Percentiles rank a stretch among this genome's conserved stretches.
These are phyloP conservation scores for Coelastrella sp. DNA, from an alignment of 139 green algal species.

Conservation along the genomic window DNA sequence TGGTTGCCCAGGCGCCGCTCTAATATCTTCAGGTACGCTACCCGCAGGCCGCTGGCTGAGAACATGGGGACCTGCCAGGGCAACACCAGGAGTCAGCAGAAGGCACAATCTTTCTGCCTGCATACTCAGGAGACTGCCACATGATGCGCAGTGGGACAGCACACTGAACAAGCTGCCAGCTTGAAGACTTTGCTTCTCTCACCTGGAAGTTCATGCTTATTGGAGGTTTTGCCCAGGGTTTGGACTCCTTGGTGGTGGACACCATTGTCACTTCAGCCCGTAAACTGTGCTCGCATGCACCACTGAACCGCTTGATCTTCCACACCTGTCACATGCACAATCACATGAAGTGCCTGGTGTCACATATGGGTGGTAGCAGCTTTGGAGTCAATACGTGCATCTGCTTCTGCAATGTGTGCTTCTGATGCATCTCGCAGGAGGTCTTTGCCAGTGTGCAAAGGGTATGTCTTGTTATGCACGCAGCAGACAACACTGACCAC, in stretches of 20 bases:
- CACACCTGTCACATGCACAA: conserved; percentile 66
- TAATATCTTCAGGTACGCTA: conserved; percentile 94
- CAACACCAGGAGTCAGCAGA: neutral
- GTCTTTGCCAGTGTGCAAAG: neutral
- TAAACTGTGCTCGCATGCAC: conserved; percentile 84
- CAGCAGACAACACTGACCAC: neutral
- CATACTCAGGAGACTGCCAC: neutral
- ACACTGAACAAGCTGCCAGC: neutral
- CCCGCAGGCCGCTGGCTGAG: conserved; percentile 83
- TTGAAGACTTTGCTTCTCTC: neutral
- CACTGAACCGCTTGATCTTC: conserved; percentile 91
- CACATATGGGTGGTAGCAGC: neutral
- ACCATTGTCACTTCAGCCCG: conserved; percentile 92
- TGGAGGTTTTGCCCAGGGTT: conserved; percentile 87
- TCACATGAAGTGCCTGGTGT: neutral
- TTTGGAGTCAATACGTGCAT: neutral
- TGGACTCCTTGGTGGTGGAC: conserved; percentile 81
- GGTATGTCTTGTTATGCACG: neutral
- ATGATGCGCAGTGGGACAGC: neutral
- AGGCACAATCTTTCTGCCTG: neutral
- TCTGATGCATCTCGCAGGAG: neutral
- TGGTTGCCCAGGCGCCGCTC: conserved; percentile 77
- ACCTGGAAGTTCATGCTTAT: conserved; percentile 91
- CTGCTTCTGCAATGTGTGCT: neutral
- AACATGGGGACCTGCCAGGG: conserved; percentile 93